Conservation (phyloP, 2,329 filamentous ascomycete species). For the Hypoxylon sp. region DNA sequence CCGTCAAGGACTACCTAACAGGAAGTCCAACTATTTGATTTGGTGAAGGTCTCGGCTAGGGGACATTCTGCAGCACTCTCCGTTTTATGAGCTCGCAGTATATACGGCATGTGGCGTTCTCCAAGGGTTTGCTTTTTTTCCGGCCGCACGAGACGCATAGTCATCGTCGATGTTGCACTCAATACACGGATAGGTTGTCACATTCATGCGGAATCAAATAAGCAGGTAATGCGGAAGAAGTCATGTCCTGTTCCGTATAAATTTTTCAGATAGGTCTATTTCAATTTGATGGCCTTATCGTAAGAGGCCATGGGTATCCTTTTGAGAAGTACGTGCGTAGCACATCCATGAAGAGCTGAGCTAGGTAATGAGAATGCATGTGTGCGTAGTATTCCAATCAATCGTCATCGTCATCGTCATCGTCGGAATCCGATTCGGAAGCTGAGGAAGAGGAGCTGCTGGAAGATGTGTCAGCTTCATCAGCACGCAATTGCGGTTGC, state of each 20-base stretch:
- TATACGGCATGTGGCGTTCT: constrained; percentile 40
- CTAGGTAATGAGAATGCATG: constrained; percentile 6
- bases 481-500: constrained; percentile 16
- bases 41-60: constrained; percentile 15
- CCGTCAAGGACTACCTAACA: not conserved
- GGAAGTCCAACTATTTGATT: constrained; percentile 12
- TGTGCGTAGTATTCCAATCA: constrained; percentile 31
- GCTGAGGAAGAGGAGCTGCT: constrained; percentile 58
- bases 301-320: constrained; percentile 43
- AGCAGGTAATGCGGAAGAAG: constrained; percentile 19
- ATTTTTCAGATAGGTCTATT: constrained; percentile 19
- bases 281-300: constrained; percentile 18
- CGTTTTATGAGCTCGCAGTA: constrained; percentile 20
- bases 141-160: constrained; percentile 34
- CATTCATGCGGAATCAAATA: constrained; percentile 17
- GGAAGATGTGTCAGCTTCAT: constrained; percentile 51
- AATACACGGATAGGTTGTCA: constrained; percentile 20
- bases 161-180: constrained; percentile 34
- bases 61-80: constrained; percentile 17
- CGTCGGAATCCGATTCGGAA: constrained; percentile 53
- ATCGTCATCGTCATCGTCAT: constrained; percentile 53
- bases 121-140: constrained; percentile 24
- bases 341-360: constrained; percentile 10
- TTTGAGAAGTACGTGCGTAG: constrained; percentile 31
- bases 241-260: constrained; percentile 21